These are phyloP conservation scores for Cunninghamia lanceolata DNA, from an alignment of 75 land plant species.

Conservation along the genomic window DNA sequence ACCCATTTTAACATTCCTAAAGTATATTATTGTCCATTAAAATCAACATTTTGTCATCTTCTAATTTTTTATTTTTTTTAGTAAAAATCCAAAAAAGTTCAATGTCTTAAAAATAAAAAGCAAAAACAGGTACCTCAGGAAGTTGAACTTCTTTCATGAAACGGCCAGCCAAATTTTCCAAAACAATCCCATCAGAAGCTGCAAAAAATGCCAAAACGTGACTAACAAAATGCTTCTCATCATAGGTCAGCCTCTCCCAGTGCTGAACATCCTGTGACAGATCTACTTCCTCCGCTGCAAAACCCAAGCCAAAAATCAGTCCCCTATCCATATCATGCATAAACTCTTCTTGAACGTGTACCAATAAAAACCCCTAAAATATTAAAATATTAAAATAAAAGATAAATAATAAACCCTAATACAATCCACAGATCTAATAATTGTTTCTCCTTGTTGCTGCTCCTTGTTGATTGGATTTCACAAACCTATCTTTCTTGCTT, in stretches of 20 bases:
- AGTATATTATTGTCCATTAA: too few relatives aligned
- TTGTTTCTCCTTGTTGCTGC: too few relatives aligned
- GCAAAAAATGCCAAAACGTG: slow-evolving; percentile 95
- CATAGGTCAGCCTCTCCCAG: slow-evolving; percentile 59
- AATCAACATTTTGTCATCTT: too few relatives aligned
- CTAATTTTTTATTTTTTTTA: too few relatives aligned
- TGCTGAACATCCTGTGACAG: slow-evolving; percentile 64
- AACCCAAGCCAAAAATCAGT: not conserved
- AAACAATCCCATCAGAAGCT: slow-evolving; percentile 92
- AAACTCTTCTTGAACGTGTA: too few relatives aligned
- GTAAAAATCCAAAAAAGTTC: not conserved
- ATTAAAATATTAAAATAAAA: not conserved
- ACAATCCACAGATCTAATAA: not conserved
- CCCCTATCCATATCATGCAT: not conserved
- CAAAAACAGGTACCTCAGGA: slow-evolving; percentile 42
- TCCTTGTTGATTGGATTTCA: too few relatives aligned
- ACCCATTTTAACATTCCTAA: not conserved
- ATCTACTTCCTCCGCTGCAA: slow-evolving; percentile 82
- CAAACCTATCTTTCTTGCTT: too few relatives aligned
- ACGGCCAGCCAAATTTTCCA: slow-evolving; percentile 83
- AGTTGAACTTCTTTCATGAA: slow-evolving; percentile 92
- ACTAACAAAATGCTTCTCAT: slow-evolving; percentile 80
- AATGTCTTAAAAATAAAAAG: not conserved
- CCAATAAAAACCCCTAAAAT: not conserved
- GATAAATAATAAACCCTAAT: not conserved